Conservation (phyloP, 2,329 filamentous ascomycete species). For the Leptographium lundbergii region DNA sequence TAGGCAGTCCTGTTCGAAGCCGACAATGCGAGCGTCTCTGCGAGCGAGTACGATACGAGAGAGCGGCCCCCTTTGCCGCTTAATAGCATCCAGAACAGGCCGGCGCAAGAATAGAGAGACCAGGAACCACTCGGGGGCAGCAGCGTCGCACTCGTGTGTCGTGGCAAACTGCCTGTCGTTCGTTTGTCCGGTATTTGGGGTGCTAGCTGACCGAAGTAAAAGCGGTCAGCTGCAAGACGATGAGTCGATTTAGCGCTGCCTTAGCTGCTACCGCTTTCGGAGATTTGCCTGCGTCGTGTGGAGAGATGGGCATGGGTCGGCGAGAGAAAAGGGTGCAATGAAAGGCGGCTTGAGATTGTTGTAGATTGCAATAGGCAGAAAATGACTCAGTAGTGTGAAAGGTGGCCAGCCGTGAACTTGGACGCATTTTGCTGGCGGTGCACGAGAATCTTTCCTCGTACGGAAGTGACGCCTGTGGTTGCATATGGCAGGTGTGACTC, state of each 20-base stretch:
- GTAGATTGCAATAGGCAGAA: too few species aligned
- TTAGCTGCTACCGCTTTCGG: not conserved
- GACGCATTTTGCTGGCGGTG: too few species aligned
- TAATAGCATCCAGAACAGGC: too few species aligned
- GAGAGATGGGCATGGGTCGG: not conserved
- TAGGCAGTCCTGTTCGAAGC: not conserved
- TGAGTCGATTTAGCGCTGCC: not conserved
- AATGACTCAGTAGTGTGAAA: too few species aligned
- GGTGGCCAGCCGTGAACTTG: too few species aligned
- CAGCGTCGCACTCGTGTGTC: not conserved
- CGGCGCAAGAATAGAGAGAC: too few species aligned
- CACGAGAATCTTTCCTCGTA: too few species aligned
- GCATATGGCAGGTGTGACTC: too few species aligned
- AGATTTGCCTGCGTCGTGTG: not conserved
- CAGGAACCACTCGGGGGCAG: not conserved
- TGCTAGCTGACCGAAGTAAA: not conserved
- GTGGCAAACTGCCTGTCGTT: not conserved
- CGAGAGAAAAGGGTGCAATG: too few species aligned
- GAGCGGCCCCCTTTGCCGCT: not conserved
- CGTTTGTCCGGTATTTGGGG: not conserved
- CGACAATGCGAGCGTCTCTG: not conserved
- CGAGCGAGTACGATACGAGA: too few species aligned
- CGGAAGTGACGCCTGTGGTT: too few species aligned
- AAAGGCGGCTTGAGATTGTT: too few species aligned
- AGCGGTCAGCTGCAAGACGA: not conserved